Conservation (phyloP, 2,329 filamentous ascomycete species). For the Sphaerulina populicola region DNA sequence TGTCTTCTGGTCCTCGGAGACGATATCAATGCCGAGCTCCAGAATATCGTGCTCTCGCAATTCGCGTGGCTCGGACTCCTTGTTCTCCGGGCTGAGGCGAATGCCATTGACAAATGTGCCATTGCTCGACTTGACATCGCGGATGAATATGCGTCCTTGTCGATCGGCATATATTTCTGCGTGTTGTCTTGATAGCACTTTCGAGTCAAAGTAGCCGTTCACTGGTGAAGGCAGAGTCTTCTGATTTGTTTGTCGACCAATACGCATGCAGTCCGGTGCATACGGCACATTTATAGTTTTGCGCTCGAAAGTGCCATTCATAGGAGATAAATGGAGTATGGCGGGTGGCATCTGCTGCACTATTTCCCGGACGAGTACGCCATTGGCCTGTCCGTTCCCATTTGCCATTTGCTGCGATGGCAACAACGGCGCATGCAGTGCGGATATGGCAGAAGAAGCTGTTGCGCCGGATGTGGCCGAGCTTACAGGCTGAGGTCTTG, state of each 20-base stretch:
- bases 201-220: constrained; percentile 97
- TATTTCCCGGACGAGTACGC: constrained; percentile 38
- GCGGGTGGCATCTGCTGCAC: constrained; percentile 54
- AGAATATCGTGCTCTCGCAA: constrained; percentile 83
- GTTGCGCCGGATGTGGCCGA: constrained; percentile 51
- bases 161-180: constrained; percentile 90
- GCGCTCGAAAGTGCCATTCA: constrained; percentile 94
- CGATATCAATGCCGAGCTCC: constrained; percentile 95
- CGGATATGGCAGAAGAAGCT: constrained; percentile 54
- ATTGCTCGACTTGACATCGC: constrained; percentile 97
- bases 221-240: constrained; percentile 84
- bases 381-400: constrained; percentile 52
- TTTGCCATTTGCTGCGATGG: constrained; percentile 63
- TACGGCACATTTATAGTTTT: constrained; percentile 94
- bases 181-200: constrained; percentile 91
- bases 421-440: constrained; percentile 55
- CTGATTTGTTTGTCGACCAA: constrained; percentile 93
- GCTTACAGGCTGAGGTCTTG: constrained; percentile 54
- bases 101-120: constrained; percentile 95
- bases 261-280: constrained; percentile 84
- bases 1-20: constrained; percentile 96
- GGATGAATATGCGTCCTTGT: constrained; percentile 72
- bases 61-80: constrained; percentile 92
- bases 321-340: constrained; percentile 74
- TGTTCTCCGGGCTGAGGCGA: constrained; percentile 83